A percentile compares a stretch with the other conserved stretches of the same genome.
These are phyloP conservation scores for Aquilaria malaccensis DNA, from an alignment of 345 rosid genomes.

Conservation along the genomic window DNA sequence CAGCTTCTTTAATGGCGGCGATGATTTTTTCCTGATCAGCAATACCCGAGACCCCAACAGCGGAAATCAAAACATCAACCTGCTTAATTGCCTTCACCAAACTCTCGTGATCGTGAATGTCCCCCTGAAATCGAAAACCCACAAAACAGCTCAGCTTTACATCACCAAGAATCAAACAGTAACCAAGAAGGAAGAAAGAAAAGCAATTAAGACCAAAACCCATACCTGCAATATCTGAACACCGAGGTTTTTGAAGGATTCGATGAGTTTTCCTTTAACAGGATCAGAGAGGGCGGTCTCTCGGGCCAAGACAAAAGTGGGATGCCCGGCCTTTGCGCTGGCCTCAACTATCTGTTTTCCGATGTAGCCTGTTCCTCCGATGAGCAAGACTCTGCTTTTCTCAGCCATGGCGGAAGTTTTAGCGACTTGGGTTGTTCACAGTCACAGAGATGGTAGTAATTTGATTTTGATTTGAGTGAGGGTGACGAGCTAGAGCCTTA, in stretches of 20 bases:
- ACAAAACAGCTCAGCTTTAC: neutral
- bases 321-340: conserved; percentile 25
- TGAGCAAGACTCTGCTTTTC: conserved; percentile 29
- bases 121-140: conserved; percentile 6
- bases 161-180: neutral
- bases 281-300: conserved; percentile 24
- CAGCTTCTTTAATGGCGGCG: conserved; percentile 46
- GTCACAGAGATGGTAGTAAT: too few relatives aligned
- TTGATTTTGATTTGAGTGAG: too few relatives aligned
- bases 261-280: conserved; percentile 22
- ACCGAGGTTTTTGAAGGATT: conserved; percentile 23
- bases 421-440: too few relatives aligned
- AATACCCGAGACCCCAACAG: conserved; percentile 27
- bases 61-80: conserved; percentile 48
- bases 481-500: too few relatives aligned
- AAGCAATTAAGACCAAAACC: neutral
- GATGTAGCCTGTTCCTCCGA: conserved; percentile 34
- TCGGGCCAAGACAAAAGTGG: conserved; percentile 25
- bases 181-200: neutral
- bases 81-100: conserved; percentile 45
- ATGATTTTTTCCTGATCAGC: conserved; percentile 38
- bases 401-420: conserved; percentile 11
- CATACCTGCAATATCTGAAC: conserved; percentile 14
- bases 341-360: conserved; percentile 30
- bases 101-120: conserved; percentile 36